A percentile compares a stretch with the other conserved stretches of the same genome.
Evolutionary conservation across 2,329 filamentous ascomycete species (phyloP).

Genomic region (Dothistroma pini): DNA sequence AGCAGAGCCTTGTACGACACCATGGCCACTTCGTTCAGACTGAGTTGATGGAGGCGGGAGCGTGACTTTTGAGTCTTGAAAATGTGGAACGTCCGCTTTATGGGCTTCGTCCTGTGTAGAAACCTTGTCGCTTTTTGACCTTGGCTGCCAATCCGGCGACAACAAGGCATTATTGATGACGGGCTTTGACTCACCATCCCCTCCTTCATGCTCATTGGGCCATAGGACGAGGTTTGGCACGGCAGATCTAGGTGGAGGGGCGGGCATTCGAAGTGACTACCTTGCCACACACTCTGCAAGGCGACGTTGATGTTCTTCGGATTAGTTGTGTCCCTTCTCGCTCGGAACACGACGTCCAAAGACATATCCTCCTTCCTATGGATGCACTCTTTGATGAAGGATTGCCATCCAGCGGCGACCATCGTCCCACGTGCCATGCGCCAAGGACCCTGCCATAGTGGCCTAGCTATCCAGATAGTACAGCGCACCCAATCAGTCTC

Average conservation of each 20-base stretch:
- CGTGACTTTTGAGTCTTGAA: too few species aligned
- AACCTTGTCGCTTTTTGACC: too few species aligned
- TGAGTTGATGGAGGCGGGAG: too few species aligned
- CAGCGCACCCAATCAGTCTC: not conserved
- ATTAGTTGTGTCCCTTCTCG: not conserved
- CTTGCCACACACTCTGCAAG: not conserved
- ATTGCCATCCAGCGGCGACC: not conserved
- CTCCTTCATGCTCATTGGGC: not conserved
- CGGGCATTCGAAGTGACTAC: not conserved
- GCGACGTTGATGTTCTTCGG: not conserved
- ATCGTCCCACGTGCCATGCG: not conserved
- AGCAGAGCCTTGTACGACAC: too few species aligned
- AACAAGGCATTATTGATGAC: not conserved
- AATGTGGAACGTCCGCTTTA: too few species aligned
- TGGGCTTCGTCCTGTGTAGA: too few species aligned
- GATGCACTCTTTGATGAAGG: not conserved
- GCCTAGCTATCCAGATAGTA: not conserved
- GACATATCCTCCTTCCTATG: not conserved
- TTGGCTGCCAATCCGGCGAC: not conserved
- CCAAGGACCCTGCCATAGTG: not conserved
- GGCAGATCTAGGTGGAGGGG: not conserved
- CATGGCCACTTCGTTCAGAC: too few species aligned
- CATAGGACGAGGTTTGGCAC: not conserved
- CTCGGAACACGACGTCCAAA: not conserved
- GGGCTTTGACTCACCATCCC: not conserved